Conservation (phyloP, 75 land plant species). For the Pinus tabuliformis region DNA sequence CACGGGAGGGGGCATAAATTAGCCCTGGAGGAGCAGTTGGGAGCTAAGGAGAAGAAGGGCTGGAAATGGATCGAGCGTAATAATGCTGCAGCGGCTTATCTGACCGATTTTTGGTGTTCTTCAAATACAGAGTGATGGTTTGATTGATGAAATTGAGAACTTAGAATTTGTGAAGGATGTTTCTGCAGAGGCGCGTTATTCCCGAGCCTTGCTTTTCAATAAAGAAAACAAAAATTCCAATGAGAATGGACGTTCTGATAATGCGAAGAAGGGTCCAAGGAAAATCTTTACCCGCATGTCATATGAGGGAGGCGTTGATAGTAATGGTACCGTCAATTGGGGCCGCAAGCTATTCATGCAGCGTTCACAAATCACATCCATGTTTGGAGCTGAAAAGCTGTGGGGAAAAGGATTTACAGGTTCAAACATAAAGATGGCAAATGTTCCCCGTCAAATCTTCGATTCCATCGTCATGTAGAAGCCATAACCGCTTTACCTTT, state of each 20-base stretch:
- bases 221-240: not conserved
- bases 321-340: conserved; percentile 24
- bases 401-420: conserved; percentile 92
- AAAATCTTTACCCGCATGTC: conserved; percentile 68
- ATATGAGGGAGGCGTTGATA: conserved; percentile 22
- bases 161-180: conserved; percentile 79
- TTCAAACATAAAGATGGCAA: conserved; percentile 95
- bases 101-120: conserved; percentile 92
- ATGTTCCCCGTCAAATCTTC: too few relatives aligned
- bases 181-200: conserved; percentile 53
- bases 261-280: conserved; percentile 51
- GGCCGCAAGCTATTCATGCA: conserved; percentile 61
- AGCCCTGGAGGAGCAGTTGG: conserved; percentile 31
- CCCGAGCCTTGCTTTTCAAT: conserved; percentile 40
- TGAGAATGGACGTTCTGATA: not conserved
- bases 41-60: conserved; percentile 11
- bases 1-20: conserved; percentile 46
- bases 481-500: too few relatives aligned
- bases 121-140: conserved; percentile 24
- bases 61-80: conserved; percentile 92
- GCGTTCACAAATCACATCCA: conserved; percentile 97
- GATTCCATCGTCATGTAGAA: too few relatives aligned
- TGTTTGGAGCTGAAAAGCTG: conserved; percentile 92
- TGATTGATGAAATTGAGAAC: conserved; percentile 38
- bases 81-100: conserved; percentile 79